Percentiles rank a stretch among this genome's conserved stretches.
Conservation (phyloP, 768 basidiomycete species). For the Pleurotus pulmonarius region DNA sequence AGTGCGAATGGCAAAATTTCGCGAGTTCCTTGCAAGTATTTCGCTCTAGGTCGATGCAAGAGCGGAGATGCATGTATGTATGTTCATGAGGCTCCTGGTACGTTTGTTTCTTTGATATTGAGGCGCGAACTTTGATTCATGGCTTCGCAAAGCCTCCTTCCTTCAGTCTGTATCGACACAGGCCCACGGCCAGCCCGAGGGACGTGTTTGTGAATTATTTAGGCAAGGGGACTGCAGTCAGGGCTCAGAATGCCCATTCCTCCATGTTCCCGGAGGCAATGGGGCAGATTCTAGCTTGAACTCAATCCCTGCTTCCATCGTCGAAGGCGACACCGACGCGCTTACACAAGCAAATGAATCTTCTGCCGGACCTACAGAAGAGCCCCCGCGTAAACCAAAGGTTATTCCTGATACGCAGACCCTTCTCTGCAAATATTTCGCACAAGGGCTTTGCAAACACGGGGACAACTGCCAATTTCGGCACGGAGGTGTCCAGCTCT, state of each 20-base stretch:
- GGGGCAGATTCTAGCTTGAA: background rate
- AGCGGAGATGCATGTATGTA: conserved; percentile 23
- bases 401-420: conserved; percentile 18
- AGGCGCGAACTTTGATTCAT: too few species aligned
- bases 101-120: background rate
- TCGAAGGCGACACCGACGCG: too few species aligned
- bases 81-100: conserved; percentile 14
- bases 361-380: too few species aligned
- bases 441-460: conserved; percentile 29
- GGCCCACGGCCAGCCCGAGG: background rate
- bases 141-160: too few species aligned
- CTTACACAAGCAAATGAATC: too few species aligned
- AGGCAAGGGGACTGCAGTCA: background rate
- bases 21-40: conserved; percentile 19
- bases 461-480: conserved; percentile 32
- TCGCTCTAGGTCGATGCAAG: conserved; percentile 19
- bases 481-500: conserved; percentile 21
- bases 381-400: conserved; percentile 12
- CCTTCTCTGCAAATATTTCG: conserved; percentile 39
- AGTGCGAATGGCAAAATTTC: too few species aligned
- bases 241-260: background rate
- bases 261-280: background rate
- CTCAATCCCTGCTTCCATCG: background rate
- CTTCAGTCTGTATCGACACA: too few species aligned
- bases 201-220: conserved; percentile 2